Percentiles rank a stretch among this genome's conserved stretches.
Conservation (phyloP, 2,329 filamentous ascomycete genomes). For the Mariannaea elegans region DNA sequence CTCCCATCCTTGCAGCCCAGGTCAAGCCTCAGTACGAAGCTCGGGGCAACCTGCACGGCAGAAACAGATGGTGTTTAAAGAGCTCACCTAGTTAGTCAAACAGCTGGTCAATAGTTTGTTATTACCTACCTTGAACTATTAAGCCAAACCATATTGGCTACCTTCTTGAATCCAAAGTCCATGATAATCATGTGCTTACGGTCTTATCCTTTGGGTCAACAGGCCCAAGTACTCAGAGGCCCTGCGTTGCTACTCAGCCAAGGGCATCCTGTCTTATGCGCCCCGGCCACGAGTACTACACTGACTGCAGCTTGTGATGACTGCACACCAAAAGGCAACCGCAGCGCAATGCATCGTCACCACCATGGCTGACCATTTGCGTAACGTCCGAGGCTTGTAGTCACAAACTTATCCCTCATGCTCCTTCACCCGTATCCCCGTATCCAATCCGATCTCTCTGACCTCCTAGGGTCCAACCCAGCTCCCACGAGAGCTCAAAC, state of each 20-base stretch:
- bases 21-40: background rate
- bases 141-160: background rate
- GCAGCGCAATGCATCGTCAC: background rate
- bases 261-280: conserved; percentile 1
- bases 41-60: background rate
- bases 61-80: background rate
- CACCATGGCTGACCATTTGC: conserved; percentile 8
- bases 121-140: background rate
- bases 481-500: conserved; percentile 8
- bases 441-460: background rate
- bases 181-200: conserved; percentile 12
- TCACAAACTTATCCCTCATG: background rate
- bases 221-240: no score
- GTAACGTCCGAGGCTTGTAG: conserved; percentile 17
- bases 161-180: background rate
- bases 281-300: background rate
- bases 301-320: background rate
- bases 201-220: conserved; percentile 4
- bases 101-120: background rate
- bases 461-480: background rate
- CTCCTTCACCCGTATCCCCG: background rate
- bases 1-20: background rate
- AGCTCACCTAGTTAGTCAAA: background rate
- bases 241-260: conserved; percentile 5
- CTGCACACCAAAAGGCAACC: background rate